Evolutionary conservation across 2,329 filamentous ascomycete species (phyloP).

Genomic region (Hymenoscyphus albidus): DNA sequence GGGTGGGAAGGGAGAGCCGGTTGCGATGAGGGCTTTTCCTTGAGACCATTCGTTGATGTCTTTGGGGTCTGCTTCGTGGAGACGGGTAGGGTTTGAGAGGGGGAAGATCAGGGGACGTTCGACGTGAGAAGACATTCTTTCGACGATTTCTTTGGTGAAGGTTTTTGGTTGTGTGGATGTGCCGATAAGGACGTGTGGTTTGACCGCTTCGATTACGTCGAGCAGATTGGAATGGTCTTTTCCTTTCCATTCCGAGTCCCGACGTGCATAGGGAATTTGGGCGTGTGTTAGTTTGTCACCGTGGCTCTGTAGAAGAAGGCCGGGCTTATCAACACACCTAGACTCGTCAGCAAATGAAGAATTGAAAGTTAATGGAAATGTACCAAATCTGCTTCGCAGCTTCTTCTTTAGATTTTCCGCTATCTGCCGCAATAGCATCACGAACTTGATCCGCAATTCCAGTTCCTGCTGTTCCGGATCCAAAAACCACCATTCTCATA

Average conservation of each 20-base stretch:
- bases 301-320: constrained; percentile 64
- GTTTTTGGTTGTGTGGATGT: constrained; percentile 74
- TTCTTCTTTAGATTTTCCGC: constrained; percentile 64
- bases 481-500: constrained; percentile 70
- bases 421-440: constrained; percentile 71
- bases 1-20: constrained; percentile 76
- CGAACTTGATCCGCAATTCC: constrained; percentile 83
- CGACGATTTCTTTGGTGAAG: constrained; percentile 70
- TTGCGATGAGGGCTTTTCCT: constrained; percentile 74
- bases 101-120: constrained; percentile 75
- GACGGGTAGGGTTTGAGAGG: constrained; percentile 76
- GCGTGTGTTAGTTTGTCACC: constrained; percentile 59
- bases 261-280: constrained; percentile 64
- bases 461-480: constrained; percentile 75
- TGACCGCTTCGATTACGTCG: constrained; percentile 64
- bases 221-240: constrained; percentile 57
- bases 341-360: background rate
- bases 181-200: constrained; percentile 78
- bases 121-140: constrained; percentile 71
- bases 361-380: constrained; percentile 9
- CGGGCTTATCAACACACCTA: constrained; percentile 78
- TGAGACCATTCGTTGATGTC: constrained; percentile 77
- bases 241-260: constrained; percentile 59
- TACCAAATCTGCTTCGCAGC: constrained; percentile 76
- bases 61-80: constrained; percentile 76